These are phyloP conservation scores for Aspergillus bridgeri DNA, from an alignment of 495 filamentous ascomycete genomes.

Conservation along the genomic window DNA sequence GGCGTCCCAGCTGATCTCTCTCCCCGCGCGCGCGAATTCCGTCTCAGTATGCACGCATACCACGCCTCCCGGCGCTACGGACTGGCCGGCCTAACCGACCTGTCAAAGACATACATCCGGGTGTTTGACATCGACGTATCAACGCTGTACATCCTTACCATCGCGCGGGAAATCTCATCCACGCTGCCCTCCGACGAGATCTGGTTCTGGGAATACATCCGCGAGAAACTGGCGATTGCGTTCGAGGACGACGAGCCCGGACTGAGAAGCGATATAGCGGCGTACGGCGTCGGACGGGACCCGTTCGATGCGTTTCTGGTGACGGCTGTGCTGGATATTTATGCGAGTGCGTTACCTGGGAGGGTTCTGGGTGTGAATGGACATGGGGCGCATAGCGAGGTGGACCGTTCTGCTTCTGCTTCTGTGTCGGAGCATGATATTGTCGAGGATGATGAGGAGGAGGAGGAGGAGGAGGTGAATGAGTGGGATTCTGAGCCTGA, in stretches of 20 bases:
- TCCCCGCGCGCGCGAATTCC: conserved; percentile 5
- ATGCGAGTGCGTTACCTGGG: conserved; percentile 1
- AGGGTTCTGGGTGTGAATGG: not conserved
- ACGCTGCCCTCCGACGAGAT: conserved; percentile 6
- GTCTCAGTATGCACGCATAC: conserved; percentile 5
- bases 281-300: conserved; percentile 2
- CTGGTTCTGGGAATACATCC: conserved; percentile 10
- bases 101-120: conserved; percentile 8
- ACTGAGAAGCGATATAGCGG: conserved; percentile 1
- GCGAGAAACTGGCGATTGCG: conserved; percentile 4
- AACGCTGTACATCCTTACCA: conserved; percentile 2
- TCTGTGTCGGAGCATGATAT: no score
- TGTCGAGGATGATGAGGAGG: no score
- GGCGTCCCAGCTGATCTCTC: not conserved
- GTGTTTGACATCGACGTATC: conserved; percentile 7
- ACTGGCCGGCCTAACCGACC: not conserved
- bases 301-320: conserved; percentile 8
- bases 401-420: no score
- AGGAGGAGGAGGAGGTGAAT: not conserved
- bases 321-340: not conserved
- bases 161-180: conserved; percentile 2
- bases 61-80: conserved; percentile 4
- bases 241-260: conserved; percentile 7
- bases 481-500: not conserved
- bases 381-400: no score